Evolutionary conservation across 1,284 basidiomycete genomes (phyloP).

Genomic region (Fomitiporia mediterranea): DNA sequence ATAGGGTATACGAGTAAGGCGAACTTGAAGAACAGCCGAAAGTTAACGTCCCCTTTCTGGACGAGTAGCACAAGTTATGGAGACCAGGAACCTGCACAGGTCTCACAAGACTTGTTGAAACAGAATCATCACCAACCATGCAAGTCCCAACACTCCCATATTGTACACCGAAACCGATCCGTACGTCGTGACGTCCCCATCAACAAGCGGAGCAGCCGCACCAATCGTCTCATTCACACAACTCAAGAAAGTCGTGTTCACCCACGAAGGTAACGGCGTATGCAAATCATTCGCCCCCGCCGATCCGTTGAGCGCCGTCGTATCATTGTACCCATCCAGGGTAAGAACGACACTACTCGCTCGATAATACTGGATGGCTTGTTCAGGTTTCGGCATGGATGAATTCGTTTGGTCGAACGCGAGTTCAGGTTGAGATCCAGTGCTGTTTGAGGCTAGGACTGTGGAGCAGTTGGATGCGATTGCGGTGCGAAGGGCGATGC

Average conservation of each 20-base stretch:
- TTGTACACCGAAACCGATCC: too few species aligned
- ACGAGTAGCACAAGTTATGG: too few species aligned
- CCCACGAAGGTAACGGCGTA: constrained; percentile 35
- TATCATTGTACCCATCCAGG: constrained; percentile 63
- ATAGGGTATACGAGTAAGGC: too few species aligned
- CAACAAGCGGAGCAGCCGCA: constrained; percentile 32
- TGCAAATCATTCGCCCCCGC: constrained; percentile 28
- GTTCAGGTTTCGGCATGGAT: constrained; percentile 42
- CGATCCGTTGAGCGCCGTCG: constrained; percentile 26
- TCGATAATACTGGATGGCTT: constrained; percentile 55
- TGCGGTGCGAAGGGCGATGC: constrained; percentile 43
- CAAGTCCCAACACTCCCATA: too few species aligned
- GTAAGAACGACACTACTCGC: constrained; percentile 50
- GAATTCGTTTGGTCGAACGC: constrained; percentile 31
- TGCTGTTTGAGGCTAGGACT: constrained; percentile 25
- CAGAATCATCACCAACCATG: too few species aligned
- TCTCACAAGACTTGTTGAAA: too few species aligned
- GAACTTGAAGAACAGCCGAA: too few species aligned
- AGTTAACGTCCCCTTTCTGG: too few species aligned
- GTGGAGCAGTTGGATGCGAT: constrained; percentile 45
- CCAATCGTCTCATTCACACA: constrained; percentile 45
- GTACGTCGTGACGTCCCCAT: constrained; percentile 19
- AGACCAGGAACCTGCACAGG: too few species aligned
- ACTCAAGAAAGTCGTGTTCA: constrained; percentile 35
- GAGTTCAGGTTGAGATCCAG: constrained; percentile 28